A percentile compares a stretch with the other conserved stretches of the same genome.
These are phyloP conservation scores for Marasmius sp. DNA, from an alignment of 1,284 basidiomycete genomes.

Conservation along the genomic window DNA sequence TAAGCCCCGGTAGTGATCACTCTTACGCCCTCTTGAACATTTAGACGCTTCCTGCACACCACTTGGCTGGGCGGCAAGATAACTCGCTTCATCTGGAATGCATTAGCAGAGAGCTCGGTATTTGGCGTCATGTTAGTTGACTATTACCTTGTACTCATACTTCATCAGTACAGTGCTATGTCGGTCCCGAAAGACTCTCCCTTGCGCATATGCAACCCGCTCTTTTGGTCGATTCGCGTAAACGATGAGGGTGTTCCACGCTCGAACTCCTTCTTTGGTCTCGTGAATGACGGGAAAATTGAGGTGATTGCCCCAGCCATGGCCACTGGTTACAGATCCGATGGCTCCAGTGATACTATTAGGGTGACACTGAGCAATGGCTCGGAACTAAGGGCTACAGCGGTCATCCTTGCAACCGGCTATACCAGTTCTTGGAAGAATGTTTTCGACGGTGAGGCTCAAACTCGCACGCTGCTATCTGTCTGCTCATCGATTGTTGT, in stretches of 20 bases:
- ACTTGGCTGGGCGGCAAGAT: slow-evolving; percentile 41
- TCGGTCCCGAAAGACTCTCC: slow-evolving; percentile 41
- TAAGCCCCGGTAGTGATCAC: neutral
- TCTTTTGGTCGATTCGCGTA: slow-evolving; percentile 48
- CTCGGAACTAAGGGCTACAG: slow-evolving; percentile 36
- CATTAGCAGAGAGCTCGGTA: slow-evolving; percentile 32
- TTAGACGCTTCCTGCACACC: slow-evolving; percentile 40
- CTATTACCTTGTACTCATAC: neutral
- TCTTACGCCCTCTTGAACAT: slow-evolving; percentile 39
- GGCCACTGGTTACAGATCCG: slow-evolving; percentile 28
- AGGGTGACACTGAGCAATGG: slow-evolving; percentile 43
- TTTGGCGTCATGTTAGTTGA: slow-evolving; percentile 3
- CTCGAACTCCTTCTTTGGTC: slow-evolving; percentile 36
- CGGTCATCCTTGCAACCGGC: slow-evolving; percentile 56
- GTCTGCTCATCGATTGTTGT: neutral
- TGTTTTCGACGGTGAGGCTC: slow-evolving; percentile 44
- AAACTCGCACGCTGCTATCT: neutral
- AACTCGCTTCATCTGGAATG: slow-evolving; percentile 35
- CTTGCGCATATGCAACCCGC: slow-evolving; percentile 36
- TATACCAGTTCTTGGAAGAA: slow-evolving; percentile 51
- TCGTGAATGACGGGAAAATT: slow-evolving; percentile 43
- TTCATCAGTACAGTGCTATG: slow-evolving; percentile 36
- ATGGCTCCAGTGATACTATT: slow-evolving; percentile 33
- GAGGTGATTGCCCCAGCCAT: slow-evolving; percentile 42
- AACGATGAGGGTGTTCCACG: slow-evolving; percentile 50